A percentile compares a stretch with the other conserved stretches of the same genome.
These are phyloP conservation scores for Ogataea thermomethanolica DNA, from an alignment of 805 yeast species.

Conservation along the genomic window DNA sequence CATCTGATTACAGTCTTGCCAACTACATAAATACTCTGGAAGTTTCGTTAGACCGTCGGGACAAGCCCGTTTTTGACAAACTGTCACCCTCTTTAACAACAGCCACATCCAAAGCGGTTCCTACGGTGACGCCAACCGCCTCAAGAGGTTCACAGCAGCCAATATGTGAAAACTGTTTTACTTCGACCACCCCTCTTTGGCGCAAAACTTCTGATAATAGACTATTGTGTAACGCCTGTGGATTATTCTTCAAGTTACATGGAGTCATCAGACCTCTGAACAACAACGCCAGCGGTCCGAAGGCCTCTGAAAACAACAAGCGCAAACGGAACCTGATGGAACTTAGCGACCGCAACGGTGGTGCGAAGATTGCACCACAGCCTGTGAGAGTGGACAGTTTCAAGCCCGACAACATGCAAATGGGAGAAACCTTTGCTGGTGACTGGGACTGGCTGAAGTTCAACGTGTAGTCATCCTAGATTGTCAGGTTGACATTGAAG, in stretches of 20 bases:
- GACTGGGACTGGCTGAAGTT: slow-evolving; percentile 39
- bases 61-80: slow-evolving; percentile 9
- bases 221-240: slow-evolving; percentile 91
- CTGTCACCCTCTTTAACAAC: slow-evolving; percentile 16
- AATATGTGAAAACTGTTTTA: slow-evolving; percentile 83
- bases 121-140: slow-evolving; percentile 10
- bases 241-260: slow-evolving; percentile 81
- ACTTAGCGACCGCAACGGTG: slow-evolving; percentile 1
- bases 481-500: slow-evolving; percentile 18
- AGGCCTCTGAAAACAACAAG: slow-evolving; percentile 15
- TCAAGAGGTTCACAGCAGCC: slow-evolving; percentile 18
- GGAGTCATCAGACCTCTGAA: slow-evolving; percentile 46
- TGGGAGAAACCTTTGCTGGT: slow-evolving; percentile 33
- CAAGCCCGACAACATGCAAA: slow-evolving; percentile 24
- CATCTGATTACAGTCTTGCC: slow-evolving; percentile 24
- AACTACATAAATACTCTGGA: slow-evolving; percentile 34
- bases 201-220: slow-evolving; percentile 76
- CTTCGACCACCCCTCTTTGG: slow-evolving; percentile 93
- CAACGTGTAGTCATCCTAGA: slow-evolving; percentile 20
- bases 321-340: slow-evolving; percentile 6
- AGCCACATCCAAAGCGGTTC: slow-evolving; percentile 8
- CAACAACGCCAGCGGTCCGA: slow-evolving; percentile 11
- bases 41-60: slow-evolving; percentile 29
- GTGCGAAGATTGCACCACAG: slow-evolving; percentile 3
- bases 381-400: slow-evolving; percentile 7